A percentile compares a stretch with the other conserved stretches of the same genome.
Evolutionary conservation across 2,329 filamentous ascomycete genomes (phyloP).

Genomic region (Chrysoporthe puriensis): DNA sequence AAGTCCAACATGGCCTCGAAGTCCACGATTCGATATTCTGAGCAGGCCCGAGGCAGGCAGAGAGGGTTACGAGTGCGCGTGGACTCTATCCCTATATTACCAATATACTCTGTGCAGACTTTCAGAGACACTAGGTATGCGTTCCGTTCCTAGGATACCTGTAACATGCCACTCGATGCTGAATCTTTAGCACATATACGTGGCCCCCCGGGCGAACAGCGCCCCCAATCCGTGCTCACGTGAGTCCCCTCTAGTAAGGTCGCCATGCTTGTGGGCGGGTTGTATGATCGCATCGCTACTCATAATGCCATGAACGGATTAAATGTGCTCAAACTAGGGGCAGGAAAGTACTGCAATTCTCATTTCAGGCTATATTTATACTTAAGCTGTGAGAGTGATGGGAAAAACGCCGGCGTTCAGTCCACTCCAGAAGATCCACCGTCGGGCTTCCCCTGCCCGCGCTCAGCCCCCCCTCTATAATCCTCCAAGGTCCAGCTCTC

Average conservation of each 20-base stretch:
- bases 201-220: too few relatives aligned
- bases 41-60: too few relatives aligned
- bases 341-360: background rate
- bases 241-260: background rate
- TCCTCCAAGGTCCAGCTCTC: conserved; percentile 7
- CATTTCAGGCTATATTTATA: background rate
- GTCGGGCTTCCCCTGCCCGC: background rate
- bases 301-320: background rate
- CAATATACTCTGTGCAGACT: too few relatives aligned
- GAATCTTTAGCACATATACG: too few relatives aligned
- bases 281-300: too few relatives aligned
- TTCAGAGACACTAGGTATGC: too few relatives aligned
- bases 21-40: too few relatives aligned
- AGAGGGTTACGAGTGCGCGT: too few relatives aligned
- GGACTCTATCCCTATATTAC: too few relatives aligned
- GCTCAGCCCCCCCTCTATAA: background rate
- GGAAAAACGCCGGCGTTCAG: background rate
- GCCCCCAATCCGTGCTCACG: background rate
- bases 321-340: background rate
- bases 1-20: too few relatives aligned
- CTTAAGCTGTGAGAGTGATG: background rate
- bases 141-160: too few relatives aligned
- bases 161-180: too few relatives aligned
- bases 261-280: background rate
- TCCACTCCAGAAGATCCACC: background rate